Evolutionary conservation across 495 filamentous ascomycete species (phyloP), one percentile per base, ranked within the genome.

Genomic region (Parathielavia appendiculata): DNA sequence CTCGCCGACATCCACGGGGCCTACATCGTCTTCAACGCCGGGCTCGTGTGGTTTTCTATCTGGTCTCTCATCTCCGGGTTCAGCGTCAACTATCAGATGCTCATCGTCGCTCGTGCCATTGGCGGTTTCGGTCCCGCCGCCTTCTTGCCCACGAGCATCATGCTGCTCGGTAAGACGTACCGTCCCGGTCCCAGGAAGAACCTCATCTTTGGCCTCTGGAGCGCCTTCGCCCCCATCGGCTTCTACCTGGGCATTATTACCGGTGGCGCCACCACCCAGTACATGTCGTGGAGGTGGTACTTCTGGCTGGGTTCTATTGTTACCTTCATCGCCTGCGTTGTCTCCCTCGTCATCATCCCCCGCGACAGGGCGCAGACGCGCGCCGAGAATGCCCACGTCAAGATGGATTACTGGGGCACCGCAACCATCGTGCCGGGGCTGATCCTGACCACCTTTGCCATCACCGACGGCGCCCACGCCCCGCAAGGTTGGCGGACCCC

Each of bases 121-220:
- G 88, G 88, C 66, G 91, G 91, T 6, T 71, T 96, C 1, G 91
- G 88, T 0, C 80, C 88, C 0, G 87, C 88, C 16, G 88, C 89
- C 0, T 90, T 88, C 49, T 72, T 93, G 20, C 90, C 90, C 4
- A 84, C 87, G 4, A 81, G 87, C 13, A 78, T 96, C 13, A 89
- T 90, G 79, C 79, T 96, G 14, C 71, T 96, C 13, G 89, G 89
- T 2, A 87, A 84, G 64, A 83, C 83, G 2, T 96, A 96, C 65
- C 79, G 91, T 8, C 91, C 91, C 0, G 91, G 90, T 0, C 89
- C 89, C 8, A 76, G 91, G 12, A 95, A 95, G 73, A 96, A 95
- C 64, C 61, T 93, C 14, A 82, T 93, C 0, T 95, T 95, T 67
- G 83, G 84, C 44, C 70, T 93, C 0, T 95, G 92, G 68, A 88